These are phyloP conservation scores for Phytophthora citricola DNA, from an alignment of 352 stramenopile species.

Conservation along the genomic window DNA sequence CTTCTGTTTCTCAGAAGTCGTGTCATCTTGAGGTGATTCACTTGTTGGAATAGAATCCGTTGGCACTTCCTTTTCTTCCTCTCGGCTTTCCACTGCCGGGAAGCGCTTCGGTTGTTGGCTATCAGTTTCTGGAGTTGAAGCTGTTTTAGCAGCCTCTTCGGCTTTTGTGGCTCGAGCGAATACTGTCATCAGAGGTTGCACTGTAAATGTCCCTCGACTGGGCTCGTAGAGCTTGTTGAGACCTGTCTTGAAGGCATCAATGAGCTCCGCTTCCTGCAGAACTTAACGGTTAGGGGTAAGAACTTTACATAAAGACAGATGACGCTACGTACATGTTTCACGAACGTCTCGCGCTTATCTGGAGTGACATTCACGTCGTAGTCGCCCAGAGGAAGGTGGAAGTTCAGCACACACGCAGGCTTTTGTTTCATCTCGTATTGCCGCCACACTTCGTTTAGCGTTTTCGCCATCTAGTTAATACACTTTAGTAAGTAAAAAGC, in stretches of 20 bases:
- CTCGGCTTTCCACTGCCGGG: conserved; percentile 3
- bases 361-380: conserved; percentile 98
- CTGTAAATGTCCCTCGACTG: conserved; percentile 62
- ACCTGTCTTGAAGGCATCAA: conserved; percentile 64
- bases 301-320: background rate
- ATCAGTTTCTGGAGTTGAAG: background rate
- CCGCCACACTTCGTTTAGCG: conserved; percentile 93
- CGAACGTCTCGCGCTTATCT: conserved; percentile 97
- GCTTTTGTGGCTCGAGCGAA: conserved; percentile 38
- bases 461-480: conserved; percentile 58
- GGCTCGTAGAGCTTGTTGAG: conserved; percentile 73
- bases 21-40: conserved; percentile 8
- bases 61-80: conserved; percentile 5
- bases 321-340: conserved; percentile 60
- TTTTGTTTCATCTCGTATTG: conserved; percentile 93
- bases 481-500: conserved; percentile 8
- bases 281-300: background rate
- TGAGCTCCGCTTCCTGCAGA: conserved; percentile 57
- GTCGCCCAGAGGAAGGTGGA: conserved; percentile 85
- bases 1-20: conserved; percentile 1
- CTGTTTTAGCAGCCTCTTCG: conserved; percentile 15
- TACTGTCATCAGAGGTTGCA: conserved; percentile 61
- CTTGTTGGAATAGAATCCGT: background rate
- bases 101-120: conserved; percentile 5
- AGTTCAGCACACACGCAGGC: conserved; percentile 93